Evolutionary conservation across 768 basidiomycete species (phyloP), one percentile per base, ranked within the genome.

Genomic region (Daedaleopsis nitida): DNA sequence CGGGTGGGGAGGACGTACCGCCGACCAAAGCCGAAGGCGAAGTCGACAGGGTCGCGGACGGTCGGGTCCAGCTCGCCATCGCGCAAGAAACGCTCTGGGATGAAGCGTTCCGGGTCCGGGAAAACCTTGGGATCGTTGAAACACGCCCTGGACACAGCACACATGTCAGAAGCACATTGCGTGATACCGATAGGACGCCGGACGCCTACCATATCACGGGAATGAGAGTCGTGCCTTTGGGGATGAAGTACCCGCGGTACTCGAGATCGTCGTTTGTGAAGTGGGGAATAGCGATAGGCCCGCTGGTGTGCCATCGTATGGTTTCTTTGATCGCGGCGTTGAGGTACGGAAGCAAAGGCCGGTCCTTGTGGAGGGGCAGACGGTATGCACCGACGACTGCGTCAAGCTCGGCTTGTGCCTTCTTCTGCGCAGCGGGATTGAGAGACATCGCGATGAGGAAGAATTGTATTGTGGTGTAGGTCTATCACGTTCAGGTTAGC

Each of bases 191-290:
- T n/a, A 48, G 7, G 27, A 6, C 19, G 12, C 27, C 7, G 21
- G 4, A 19, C 16, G 5, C 39, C 3, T 21, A 62, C 64, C 64
- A 65, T 24, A 39, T 52, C 54, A 62, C 62, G 9, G 55, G 49
- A 21, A 70, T 48, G 1, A 68, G 50, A 3, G 53, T 58, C 1
- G 64, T 48, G 9, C 74, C 74, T 47, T 71, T 68, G 0, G 76
- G 76, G 44, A 80, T 77, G 58, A 72, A 77, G 44, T 75, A 64
- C 5, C 76, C 78, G 3, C 68, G 64, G 59, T 78, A 79, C 3
- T 74, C 76, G 64, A 76, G 75, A 60, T 79, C 77, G 44, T 76
- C 63, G 1, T 68, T 73, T 49, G 69, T 73, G 17, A 69, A 62
- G 62, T 81, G 80, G 1, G 62, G 57, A 14, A 65, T 21, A 21